Evolutionary conservation across 805 yeast species (phyloP).

Genomic region (Myxozyma neotropica): DNA sequence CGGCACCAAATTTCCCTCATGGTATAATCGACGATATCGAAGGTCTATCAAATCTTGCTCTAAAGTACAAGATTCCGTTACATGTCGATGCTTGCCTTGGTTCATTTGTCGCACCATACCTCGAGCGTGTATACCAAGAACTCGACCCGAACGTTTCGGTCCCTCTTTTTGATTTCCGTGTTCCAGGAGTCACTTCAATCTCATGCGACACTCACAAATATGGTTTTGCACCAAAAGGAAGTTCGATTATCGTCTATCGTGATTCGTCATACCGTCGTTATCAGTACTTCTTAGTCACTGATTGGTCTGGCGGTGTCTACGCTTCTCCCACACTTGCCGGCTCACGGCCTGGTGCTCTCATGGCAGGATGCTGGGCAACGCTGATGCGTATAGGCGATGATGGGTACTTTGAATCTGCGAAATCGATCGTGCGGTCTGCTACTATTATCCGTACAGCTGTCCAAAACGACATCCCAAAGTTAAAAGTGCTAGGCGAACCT

Average conservation of each 20-base stretch:
- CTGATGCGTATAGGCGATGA: slow-evolving; percentile 75
- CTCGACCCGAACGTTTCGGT: slow-evolving; percentile 34
- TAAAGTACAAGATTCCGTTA: slow-evolving; percentile 72
- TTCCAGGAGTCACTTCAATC: slow-evolving; percentile 90
- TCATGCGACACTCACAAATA: slow-evolving; percentile 99
- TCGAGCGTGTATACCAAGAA: slow-evolving; percentile 62
- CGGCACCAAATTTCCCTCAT: slow-evolving; percentile 97
- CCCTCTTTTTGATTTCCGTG: slow-evolving; percentile 78
- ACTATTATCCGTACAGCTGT: slow-evolving; percentile 56
- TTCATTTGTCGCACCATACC: slow-evolving; percentile 82
- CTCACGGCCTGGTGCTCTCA: slow-evolving; percentile 93
- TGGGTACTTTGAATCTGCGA: slow-evolving; percentile 74
- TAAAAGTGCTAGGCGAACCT: slow-evolving; percentile 84
- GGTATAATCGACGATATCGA: slow-evolving; percentile 92
- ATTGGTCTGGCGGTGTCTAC: slow-evolving; percentile 94
- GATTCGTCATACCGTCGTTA: slow-evolving; percentile 63
- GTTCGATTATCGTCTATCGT: slow-evolving; percentile 90
- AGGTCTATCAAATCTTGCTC: slow-evolving; percentile 64
- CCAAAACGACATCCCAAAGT: slow-evolving; percentile 52
- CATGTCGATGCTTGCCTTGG: slow-evolving; percentile 98
- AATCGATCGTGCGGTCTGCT: slow-evolving; percentile 67
- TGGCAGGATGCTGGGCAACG: slow-evolving; percentile 99
- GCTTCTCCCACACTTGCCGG: slow-evolving; percentile 98
- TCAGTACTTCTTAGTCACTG: slow-evolving; percentile 81
- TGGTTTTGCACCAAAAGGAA: slow-evolving; percentile 98